Evolutionary conservation across 208 protist species (phyloP).

Genomic region (Crithidia fasciculata): DNA sequence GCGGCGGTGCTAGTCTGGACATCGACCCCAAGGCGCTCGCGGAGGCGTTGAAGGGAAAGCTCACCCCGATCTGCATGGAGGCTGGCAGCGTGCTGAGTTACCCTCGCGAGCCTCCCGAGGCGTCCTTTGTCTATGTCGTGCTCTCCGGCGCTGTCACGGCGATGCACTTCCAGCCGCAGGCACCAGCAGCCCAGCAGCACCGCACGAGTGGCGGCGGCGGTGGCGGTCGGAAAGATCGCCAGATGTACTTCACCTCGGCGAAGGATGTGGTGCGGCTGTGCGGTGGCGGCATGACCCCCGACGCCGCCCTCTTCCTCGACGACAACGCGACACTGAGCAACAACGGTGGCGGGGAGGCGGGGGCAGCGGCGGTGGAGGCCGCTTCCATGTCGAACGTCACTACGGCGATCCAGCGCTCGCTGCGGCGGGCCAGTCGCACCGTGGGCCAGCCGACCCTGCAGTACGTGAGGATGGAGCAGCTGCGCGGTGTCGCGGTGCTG

Average conservation of each 20-base stretch:
- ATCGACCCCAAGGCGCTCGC: slow-evolving; percentile 60
- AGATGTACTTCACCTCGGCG: slow-evolving; percentile 74
- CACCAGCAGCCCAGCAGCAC: slow-evolving; percentile 4
- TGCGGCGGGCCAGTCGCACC: slow-evolving; percentile 67
- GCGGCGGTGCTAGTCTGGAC: slow-evolving; percentile 34
- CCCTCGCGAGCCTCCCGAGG: slow-evolving; percentile 74
- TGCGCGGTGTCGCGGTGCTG: slow-evolving; percentile 64
- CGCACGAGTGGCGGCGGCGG: slow-evolving; percentile 17
- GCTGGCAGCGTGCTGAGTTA: slow-evolving; percentile 66
- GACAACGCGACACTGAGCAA: slow-evolving; percentile 11
- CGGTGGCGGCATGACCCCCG: slow-evolving; percentile 36
- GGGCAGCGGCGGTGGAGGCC: slow-evolving; percentile 38
- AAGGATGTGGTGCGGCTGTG: slow-evolving; percentile 71
- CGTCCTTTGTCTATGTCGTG: slow-evolving; percentile 80
- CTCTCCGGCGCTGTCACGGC: slow-evolving; percentile 63
- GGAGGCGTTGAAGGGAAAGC: slow-evolving; percentile 49
- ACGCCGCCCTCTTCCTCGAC: slow-evolving; percentile 7
- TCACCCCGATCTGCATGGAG: slow-evolving; percentile 61
- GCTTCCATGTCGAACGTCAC: slow-evolving; percentile 73
- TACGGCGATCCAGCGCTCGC: slow-evolving; percentile 68
- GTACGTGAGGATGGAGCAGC: slow-evolving; percentile 54
- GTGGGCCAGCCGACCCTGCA: slow-evolving; percentile 82
- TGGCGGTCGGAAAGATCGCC: slow-evolving; percentile 30
- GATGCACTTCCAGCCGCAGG: slow-evolving; percentile 70
- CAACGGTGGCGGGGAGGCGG: slow-evolving; percentile 14